Conservation (phyloP, 192 early-diverging fungal genomes). For the Backusella circina region DNA sequence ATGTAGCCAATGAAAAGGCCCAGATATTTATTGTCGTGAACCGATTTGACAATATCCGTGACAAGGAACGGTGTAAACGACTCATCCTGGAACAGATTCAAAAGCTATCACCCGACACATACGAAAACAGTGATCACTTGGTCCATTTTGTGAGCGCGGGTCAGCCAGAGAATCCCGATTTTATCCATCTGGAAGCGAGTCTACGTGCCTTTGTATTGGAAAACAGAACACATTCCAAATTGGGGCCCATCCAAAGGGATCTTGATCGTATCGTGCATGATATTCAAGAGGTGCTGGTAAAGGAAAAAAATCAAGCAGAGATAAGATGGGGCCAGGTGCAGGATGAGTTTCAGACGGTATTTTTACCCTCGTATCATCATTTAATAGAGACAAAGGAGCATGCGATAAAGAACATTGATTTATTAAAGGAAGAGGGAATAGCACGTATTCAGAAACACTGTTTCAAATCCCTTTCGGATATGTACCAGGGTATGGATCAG, state of each 20-base stretch:
- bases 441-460: not conserved
- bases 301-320: slow-evolving; percentile 62
- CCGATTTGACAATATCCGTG: slow-evolving; percentile 87
- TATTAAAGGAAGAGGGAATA: slow-evolving; percentile 30
- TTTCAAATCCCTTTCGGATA: not conserved
- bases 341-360: slow-evolving; percentile 51
- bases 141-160: slow-evolving; percentile 93
- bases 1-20: slow-evolving; percentile 94
- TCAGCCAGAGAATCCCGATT: slow-evolving; percentile 41
- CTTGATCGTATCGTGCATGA: slow-evolving; percentile 81
- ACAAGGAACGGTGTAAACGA: slow-evolving; percentile 88
- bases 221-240: slow-evolving; percentile 89
- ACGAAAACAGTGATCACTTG: slow-evolving; percentile 77
- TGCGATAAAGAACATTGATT: slow-evolving; percentile 57
- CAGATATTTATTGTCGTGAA: slow-evolving; percentile 98
- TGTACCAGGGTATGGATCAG: not conserved
- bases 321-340: slow-evolving; percentile 54
- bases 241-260: slow-evolving; percentile 89
- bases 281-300: slow-evolving; percentile 61
- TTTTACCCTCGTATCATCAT: slow-evolving; percentile 63
- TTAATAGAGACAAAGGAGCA: slow-evolving; percentile 68
- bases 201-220: slow-evolving; percentile 89
- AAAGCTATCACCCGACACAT: slow-evolving; percentile 88
- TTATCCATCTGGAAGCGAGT: slow-evolving; percentile 73
- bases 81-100: slow-evolving; percentile 93